Percentiles rank a stretch among this genome's conserved stretches.
Evolutionary conservation across 176 grass and related monocot species (phyloP).

Genomic region (Miscanthus lutarioriparius): DNA sequence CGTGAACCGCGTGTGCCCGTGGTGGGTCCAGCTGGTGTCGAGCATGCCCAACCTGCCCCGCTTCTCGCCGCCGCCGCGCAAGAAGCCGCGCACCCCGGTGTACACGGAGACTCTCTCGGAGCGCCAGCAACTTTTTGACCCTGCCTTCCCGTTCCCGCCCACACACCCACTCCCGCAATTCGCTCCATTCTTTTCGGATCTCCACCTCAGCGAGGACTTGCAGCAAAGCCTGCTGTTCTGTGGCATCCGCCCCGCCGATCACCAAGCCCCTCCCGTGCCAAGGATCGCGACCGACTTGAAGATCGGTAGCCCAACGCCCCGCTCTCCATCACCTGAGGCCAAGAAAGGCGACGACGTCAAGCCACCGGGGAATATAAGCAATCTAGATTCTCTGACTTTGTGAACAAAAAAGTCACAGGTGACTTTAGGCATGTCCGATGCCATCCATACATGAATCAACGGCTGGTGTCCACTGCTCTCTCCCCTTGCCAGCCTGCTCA

Average conservation of each 20-base stretch:
- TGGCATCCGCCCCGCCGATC: constrained; percentile 35
- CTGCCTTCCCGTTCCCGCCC: not conserved
- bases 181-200: constrained; percentile 40
- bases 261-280: not conserved
- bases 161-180: not conserved
- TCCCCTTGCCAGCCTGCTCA: too few relatives aligned
- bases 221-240: constrained; percentile 38
- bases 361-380: constrained; percentile 37
- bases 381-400: too few relatives aligned
- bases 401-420: too few relatives aligned
- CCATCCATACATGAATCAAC: too few relatives aligned
- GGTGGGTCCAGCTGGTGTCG: constrained; percentile 80
- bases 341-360: constrained; percentile 43
- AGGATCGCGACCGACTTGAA: constrained; percentile 41
- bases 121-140: constrained; percentile 39
- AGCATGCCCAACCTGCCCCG: constrained; percentile 64
- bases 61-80: constrained; percentile 58
- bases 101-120: constrained; percentile 41
- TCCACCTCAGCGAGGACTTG: constrained; percentile 54
- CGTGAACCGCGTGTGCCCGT: constrained; percentile 83
- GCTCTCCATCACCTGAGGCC: constrained; percentile 16
- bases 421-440: too few relatives aligned
- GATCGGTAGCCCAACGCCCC: constrained; percentile 16
- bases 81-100: constrained; percentile 57
- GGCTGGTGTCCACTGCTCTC: too few relatives aligned